phyloP scores from a whole-genome alignment of 495 filamentous ascomycete genomes.

The Penicillium parvum region DNA sequence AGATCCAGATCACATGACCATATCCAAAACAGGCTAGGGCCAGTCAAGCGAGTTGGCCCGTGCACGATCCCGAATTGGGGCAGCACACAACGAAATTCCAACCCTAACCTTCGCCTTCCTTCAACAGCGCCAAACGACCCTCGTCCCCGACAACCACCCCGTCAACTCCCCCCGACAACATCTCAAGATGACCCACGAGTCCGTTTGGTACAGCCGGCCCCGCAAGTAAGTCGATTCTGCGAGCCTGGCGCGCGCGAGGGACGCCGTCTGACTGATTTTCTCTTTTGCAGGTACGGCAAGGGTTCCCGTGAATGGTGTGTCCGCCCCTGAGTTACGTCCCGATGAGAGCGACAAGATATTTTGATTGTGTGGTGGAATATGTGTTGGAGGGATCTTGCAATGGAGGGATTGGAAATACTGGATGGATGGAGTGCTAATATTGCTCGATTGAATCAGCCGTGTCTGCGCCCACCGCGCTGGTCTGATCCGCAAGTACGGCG shows the following conservation, averaged over 20 bases:
- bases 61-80: slow-evolving; percentile 29
- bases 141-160: slow-evolving; percentile 36
- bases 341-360: slow-evolving; percentile 10
- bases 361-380: too few species aligned
- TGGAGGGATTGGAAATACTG: slow-evolving; percentile 10
- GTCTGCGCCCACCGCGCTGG: slow-evolving; percentile 93
- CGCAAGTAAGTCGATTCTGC: slow-evolving; percentile 61
- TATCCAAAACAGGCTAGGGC: slow-evolving; percentile 25
- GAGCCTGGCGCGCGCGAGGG: slow-evolving; percentile 6
- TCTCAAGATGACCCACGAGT: slow-evolving; percentile 94
- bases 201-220: slow-evolving; percentile 98
- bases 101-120: slow-evolving; percentile 35
- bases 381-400: too few species aligned
- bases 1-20: slow-evolving; percentile 11
- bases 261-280: slow-evolving; percentile 12
- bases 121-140: slow-evolving; percentile 41
- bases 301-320: slow-evolving; percentile 82
- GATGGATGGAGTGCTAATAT: slow-evolving; percentile 23
- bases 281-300: slow-evolving; percentile 68
- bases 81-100: slow-evolving; percentile 41
- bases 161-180: slow-evolving; percentile 36
- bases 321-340: slow-evolving; percentile 8
- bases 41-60: slow-evolving; percentile 36
- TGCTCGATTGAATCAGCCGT: slow-evolving; percentile 57
- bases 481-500: slow-evolving; percentile 98